Evolutionary conservation across 2,329 filamentous ascomycete genomes (phyloP).

Genomic region (Emmonsiellopsis sp.): DNA sequence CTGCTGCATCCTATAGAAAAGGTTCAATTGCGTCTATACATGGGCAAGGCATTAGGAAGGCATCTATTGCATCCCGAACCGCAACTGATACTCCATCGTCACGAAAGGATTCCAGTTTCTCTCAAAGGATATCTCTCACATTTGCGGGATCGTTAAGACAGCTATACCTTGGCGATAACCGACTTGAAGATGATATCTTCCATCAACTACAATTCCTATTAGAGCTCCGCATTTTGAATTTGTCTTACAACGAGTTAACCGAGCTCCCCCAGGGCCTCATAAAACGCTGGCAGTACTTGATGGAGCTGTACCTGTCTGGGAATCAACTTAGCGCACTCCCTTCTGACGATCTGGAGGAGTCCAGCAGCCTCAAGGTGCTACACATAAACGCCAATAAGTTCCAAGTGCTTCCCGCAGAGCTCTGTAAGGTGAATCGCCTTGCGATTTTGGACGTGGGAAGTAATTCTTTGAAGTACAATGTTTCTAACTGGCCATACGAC

Average conservation of each 20-base stretch:
- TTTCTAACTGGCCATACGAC: slow-evolving; percentile 97
- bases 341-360: slow-evolving; percentile 87
- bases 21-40: slow-evolving; percentile 75
- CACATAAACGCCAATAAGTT: slow-evolving; percentile 98
- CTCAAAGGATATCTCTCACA: slow-evolving; percentile 69
- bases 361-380: slow-evolving; percentile 74
- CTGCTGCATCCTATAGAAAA: slow-evolving; percentile 57
- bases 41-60: slow-evolving; percentile 72
- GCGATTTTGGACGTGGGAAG: slow-evolving; percentile 89
- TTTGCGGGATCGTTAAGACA: slow-evolving; percentile 81
- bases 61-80: slow-evolving; percentile 67
- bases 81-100: slow-evolving; percentile 49
- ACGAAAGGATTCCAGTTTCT: slow-evolving; percentile 83
- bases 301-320: slow-evolving; percentile 88
- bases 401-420: slow-evolving; percentile 87
- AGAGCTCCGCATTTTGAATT: slow-evolving; percentile 79
- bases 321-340: slow-evolving; percentile 89
- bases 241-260: slow-evolving; percentile 90
- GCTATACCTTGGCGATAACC: slow-evolving; percentile 85
- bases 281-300: slow-evolving; percentile 78
- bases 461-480: slow-evolving; percentile 95
- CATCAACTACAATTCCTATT: slow-evolving; percentile 75
- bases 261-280: slow-evolving; percentile 86
- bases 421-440: slow-evolving; percentile 87
- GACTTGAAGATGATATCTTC: slow-evolving; percentile 89